These are phyloP conservation scores for Linaria vulgaris DNA, from an alignment of 257 asterid species.

Conservation along the genomic window DNA sequence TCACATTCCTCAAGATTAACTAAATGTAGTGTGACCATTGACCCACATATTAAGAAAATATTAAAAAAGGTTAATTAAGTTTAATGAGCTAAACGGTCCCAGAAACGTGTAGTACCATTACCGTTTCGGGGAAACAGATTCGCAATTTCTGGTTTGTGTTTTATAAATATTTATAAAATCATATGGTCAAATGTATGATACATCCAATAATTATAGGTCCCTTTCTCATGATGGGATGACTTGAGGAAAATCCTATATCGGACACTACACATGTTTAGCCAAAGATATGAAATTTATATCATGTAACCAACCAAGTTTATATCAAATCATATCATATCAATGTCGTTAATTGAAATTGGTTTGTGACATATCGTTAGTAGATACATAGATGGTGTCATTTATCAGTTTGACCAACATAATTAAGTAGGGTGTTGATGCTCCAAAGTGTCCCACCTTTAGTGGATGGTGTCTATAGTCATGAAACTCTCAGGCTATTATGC, in stretches of 20 bases:
- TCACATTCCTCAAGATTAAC: no score
- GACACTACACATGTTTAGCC: constrained; percentile 51
- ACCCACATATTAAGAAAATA: no score
- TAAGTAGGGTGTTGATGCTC: constrained; percentile 21
- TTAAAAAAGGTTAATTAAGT: no score
- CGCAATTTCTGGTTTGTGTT: no score
- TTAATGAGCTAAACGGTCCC: no score
- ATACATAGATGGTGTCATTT: constrained; percentile 6
- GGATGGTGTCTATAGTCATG: constrained; percentile 24
- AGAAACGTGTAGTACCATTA: no score
- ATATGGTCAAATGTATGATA: constrained; percentile 33
- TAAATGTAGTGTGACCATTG: no score
- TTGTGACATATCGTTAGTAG: neutral
- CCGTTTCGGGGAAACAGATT: no score
- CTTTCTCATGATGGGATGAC: constrained; percentile 30
- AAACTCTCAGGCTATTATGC: constrained; percentile 27
- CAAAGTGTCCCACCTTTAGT: constrained; percentile 36
- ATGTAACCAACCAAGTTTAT: constrained; percentile 25
- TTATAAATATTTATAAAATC: neutral
- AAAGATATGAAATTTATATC: constrained; percentile 28
- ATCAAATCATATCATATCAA: constrained; percentile 24
- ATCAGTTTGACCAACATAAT: constrained; percentile 29
- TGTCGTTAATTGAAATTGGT: constrained; percentile 9
- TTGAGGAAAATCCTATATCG: constrained; percentile 23
- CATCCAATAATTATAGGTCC: constrained; percentile 36